A percentile compares a stretch with the other conserved stretches of the same genome.
phyloP scores from a whole-genome alignment of 352 stramenopile species.

The Globisporangium irregulare region DNA sequence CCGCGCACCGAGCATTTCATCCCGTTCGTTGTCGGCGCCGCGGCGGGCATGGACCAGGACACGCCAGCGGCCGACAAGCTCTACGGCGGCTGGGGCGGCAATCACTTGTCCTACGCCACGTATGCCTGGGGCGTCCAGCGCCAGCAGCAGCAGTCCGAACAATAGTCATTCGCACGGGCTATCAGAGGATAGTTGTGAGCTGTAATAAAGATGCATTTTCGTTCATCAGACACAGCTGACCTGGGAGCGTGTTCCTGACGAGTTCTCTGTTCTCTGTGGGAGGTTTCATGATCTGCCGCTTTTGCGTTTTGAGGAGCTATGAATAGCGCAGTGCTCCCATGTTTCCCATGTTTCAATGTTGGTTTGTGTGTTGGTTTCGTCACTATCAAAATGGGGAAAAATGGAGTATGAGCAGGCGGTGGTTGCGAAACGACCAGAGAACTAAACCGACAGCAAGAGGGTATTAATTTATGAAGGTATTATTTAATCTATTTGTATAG shows the following conservation, averaged over 20 bases:
- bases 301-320: not conserved
- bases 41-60: constrained; percentile 46
- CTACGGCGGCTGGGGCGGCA: constrained; percentile 34
- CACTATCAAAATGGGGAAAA: not conserved
- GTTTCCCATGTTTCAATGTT: not conserved
- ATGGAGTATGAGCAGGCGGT: not conserved
- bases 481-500: not conserved
- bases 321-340: not conserved
- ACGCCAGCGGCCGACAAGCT: constrained; percentile 28
- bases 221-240: not conserved
- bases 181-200: not conserved
- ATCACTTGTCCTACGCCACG: constrained; percentile 37
- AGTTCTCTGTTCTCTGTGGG: not conserved
- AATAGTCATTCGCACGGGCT: not conserved
- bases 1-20: constrained; percentile 53
- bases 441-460: too few relatives aligned
- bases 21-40: constrained; percentile 49
- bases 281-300: not conserved
- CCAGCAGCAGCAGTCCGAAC: not conserved
- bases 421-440: not conserved
- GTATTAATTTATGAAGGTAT: not conserved
- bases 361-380: constrained; percentile 3
- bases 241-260: not conserved
- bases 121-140: constrained; percentile 32
- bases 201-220: not conserved